Conservation (phyloP, 805 yeast species). For the Metschnikowia dekortorum region DNA sequence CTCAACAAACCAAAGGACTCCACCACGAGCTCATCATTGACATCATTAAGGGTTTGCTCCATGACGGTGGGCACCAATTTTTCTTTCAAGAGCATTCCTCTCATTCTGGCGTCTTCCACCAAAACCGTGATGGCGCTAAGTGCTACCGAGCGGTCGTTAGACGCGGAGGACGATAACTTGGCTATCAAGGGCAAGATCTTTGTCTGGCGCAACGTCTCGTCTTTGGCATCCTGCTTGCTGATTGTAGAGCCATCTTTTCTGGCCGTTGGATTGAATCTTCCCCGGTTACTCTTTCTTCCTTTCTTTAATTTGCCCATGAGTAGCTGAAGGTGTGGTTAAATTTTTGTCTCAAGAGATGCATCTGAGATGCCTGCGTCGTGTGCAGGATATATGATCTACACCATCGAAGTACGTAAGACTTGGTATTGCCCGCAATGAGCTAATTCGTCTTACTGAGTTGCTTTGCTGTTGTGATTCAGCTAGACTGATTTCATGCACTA, state of each 20-base stretch:
- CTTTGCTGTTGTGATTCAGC: no score
- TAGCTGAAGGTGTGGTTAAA: background rate
- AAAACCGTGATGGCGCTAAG: slow-evolving; percentile 66
- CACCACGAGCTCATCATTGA: slow-evolving; percentile 68
- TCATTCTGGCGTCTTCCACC: slow-evolving; percentile 62
- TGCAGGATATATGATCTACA: background rate
- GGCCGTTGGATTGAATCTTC: slow-evolving; percentile 35
- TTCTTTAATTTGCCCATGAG: slow-evolving; percentile 74
- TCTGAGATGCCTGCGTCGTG: background rate
- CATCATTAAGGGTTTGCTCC: slow-evolving; percentile 62
- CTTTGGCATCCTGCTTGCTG: slow-evolving; percentile 30
- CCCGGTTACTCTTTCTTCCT: slow-evolving; percentile 38
- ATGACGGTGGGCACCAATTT: slow-evolving; percentile 60
- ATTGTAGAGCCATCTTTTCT: slow-evolving; percentile 14
- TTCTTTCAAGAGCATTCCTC: slow-evolving; percentile 65
- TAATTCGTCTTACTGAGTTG: background rate
- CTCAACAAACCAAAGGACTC: slow-evolving; percentile 79
- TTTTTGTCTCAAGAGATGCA: slow-evolving; percentile 2
- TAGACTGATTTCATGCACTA: no score
- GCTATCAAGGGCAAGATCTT: slow-evolving; percentile 66
- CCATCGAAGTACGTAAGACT: no score
- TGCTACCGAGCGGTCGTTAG: slow-evolving; percentile 76
- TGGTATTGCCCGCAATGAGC: background rate
- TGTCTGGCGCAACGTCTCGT: slow-evolving; percentile 45
- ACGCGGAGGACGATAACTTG: slow-evolving; percentile 55